Conservation (phyloP, 805 yeast species). For the Pichia membranifaciens region DNA sequence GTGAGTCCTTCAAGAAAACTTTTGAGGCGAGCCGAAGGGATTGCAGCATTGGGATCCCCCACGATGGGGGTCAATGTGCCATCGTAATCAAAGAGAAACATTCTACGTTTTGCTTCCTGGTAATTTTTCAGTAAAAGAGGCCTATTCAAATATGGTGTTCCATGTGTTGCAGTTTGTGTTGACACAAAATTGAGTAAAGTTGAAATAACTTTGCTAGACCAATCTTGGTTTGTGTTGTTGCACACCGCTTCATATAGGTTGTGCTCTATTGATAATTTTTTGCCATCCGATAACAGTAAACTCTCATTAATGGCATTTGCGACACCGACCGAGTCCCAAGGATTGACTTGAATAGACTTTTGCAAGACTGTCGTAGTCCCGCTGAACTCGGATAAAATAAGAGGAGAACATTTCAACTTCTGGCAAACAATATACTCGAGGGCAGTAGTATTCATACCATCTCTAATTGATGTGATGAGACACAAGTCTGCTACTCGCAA, state of each 20-base stretch:
- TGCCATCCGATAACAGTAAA: constrained; percentile 46
- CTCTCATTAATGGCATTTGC: constrained; percentile 76
- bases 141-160: constrained; percentile 78
- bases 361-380: constrained; percentile 72
- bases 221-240: constrained; percentile 66
- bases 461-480: constrained; percentile 83
- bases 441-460: constrained; percentile 95
- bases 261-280: constrained; percentile 41
- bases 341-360: constrained; percentile 81
- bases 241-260: constrained; percentile 60
- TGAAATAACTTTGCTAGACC: constrained; percentile 63
- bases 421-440: constrained; percentile 88
- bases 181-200: constrained; percentile 30
- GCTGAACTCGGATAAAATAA: constrained; percentile 87
- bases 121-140: constrained; percentile 59
- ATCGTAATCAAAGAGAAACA: constrained; percentile 92
- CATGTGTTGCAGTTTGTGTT: constrained; percentile 40
- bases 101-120: constrained; percentile 53
- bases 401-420: constrained; percentile 63
- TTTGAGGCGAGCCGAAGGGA: constrained; percentile 74
- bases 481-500: constrained; percentile 87
- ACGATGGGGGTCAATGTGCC: constrained; percentile 98
- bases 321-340: constrained; percentile 95
- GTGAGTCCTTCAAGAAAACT: constrained; percentile 54
- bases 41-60: constrained; percentile 95